Evolutionary conservation across 176 grass and related monocot species (phyloP).

Genomic region (Dendrocalamus sinicus): DNA sequence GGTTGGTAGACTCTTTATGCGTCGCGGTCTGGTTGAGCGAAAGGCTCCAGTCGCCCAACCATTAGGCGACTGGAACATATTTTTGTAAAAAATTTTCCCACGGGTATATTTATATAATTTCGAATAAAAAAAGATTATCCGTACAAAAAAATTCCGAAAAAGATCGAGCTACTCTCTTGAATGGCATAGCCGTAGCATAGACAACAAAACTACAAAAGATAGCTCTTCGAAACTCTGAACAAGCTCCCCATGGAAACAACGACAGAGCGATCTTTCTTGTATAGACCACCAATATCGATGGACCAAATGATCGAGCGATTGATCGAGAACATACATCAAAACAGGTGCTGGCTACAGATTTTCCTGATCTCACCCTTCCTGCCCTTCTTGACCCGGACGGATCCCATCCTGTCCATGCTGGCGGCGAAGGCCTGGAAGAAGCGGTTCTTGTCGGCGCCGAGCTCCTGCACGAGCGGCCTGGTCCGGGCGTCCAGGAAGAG

Average conservation of each 20-base stretch:
- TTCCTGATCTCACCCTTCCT: constrained; percentile 82
- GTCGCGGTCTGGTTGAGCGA: too few species aligned
- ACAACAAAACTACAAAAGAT: background rate
- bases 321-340: background rate
- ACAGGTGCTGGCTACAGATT: constrained; percentile 67
- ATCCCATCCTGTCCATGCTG: constrained; percentile 80
- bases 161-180: background rate
- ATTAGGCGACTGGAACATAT: too few species aligned
- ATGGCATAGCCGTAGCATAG: too few species aligned
- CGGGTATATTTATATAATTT: too few species aligned
- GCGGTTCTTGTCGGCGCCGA: constrained; percentile 56
- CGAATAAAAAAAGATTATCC: too few species aligned
- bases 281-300: background rate
- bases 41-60: too few species aligned
- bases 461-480: constrained; percentile 57
- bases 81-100: too few species aligned
- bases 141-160: too few species aligned
- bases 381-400: constrained; percentile 84
- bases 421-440: constrained; percentile 73
- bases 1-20: too few species aligned
- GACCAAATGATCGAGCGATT: background rate
- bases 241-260: background rate
- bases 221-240: background rate
- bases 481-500: constrained; percentile 71
- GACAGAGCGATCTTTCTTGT: background rate